These are phyloP conservation scores for Aspergillus brunneoviolaceus DNA, from an alignment of 2,329 filamentous ascomycete genomes.

Conservation along the genomic window DNA sequence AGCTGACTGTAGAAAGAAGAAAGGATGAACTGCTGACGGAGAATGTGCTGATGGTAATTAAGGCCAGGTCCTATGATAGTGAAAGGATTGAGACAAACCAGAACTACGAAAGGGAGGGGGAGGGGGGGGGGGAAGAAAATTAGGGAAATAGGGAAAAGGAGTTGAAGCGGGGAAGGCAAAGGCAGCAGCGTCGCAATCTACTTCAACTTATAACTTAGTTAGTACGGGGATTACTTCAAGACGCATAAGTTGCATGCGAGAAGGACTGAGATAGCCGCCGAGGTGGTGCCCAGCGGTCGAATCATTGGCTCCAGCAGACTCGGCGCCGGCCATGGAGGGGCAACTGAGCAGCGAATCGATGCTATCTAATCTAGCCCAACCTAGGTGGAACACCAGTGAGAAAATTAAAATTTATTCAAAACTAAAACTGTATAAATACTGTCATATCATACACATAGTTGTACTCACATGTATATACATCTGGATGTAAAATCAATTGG, in stretches of 20 bases:
- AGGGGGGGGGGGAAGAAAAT: background rate
- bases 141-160: background rate
- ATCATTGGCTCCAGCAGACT: conserved; percentile 17
- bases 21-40: background rate
- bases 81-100: background rate
- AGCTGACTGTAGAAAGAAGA: background rate
- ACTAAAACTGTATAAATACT: no score
- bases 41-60: background rate
- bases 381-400: no score
- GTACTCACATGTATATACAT: no score
- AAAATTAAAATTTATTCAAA: background rate
- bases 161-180: background rate
- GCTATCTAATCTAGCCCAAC: background rate
- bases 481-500: background rate
- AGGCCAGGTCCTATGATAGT: no score
- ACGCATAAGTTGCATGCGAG: background rate
- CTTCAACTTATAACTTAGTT: background rate
- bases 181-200: conserved; percentile 9
- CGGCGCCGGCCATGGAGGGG: conserved; percentile 11
- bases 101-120: background rate
- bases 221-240: no score
- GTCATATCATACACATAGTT: no score
- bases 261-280: conserved; percentile 17
- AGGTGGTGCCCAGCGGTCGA: conserved; percentile 11
- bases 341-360: conserved; percentile 11